A percentile compares a stretch with the other conserved stretches of the same genome.
Conservation (phyloP, 2,329 filamentous ascomycete genomes). For the Trichoderma gracile region DNA sequence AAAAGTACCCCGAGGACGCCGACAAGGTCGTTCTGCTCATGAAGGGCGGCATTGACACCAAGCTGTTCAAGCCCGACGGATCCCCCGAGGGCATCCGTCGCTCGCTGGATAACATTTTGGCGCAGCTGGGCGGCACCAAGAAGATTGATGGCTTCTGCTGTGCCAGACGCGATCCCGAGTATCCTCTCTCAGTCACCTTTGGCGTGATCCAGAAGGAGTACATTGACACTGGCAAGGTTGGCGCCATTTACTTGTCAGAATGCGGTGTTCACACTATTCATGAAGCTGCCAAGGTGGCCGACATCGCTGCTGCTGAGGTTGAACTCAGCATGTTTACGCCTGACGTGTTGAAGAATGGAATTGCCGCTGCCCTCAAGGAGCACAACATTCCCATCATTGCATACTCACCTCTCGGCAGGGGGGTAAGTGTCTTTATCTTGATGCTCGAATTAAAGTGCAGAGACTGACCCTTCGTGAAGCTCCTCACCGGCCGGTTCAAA, state of each 20-base stretch:
- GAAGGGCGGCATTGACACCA: conserved; percentile 55
- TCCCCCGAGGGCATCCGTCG: conserved; percentile 55
- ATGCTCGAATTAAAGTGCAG: background rate
- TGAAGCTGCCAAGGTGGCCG: conserved; percentile 47
- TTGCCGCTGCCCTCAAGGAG: conserved; percentile 59
- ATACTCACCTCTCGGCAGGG: conserved; percentile 49
- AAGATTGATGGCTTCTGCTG: conserved; percentile 62
- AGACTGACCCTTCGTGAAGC: conserved; percentile 29
- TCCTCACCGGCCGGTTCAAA: conserved; percentile 36
- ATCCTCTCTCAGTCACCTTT: conserved; percentile 48
- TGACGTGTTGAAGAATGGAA: conserved; percentile 53
- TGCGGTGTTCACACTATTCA: conserved; percentile 51
- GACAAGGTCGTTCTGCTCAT: conserved; percentile 61
- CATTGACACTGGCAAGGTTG: conserved; percentile 54
- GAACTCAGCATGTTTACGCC: conserved; percentile 55
- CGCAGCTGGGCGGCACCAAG: conserved; percentile 53
- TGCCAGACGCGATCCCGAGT: conserved; percentile 56
- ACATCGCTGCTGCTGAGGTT: conserved; percentile 53
- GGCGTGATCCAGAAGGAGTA: conserved; percentile 50
- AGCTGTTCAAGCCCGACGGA: conserved; percentile 46
- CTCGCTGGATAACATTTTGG: conserved; percentile 59
- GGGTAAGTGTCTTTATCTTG: conserved; percentile 34
- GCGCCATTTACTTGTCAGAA: conserved; percentile 54
- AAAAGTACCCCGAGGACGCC: conserved; percentile 63
- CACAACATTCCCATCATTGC: conserved; percentile 68